These are phyloP conservation scores for Cutaneotrichosporon sp. DNA, from an alignment of 1,284 basidiomycete genomes.

Conservation along the genomic window DNA sequence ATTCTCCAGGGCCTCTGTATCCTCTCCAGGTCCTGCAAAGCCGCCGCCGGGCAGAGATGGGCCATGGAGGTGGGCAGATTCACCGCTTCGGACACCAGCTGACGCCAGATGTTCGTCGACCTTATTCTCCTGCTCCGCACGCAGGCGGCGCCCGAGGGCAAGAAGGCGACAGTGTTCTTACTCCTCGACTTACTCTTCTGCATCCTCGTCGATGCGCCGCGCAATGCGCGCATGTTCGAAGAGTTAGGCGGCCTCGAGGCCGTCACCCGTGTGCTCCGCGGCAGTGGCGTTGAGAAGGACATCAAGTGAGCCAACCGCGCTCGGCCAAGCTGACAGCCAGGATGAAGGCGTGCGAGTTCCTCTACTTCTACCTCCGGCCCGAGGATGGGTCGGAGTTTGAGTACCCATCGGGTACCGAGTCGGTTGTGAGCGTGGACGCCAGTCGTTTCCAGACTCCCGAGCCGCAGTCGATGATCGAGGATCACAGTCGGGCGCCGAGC, in stretches of 20 bases:
- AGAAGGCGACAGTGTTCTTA: slow-evolving; percentile 59
- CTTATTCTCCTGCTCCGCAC: slow-evolving; percentile 43
- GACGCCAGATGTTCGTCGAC: slow-evolving; percentile 43
- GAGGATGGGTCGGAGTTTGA: slow-evolving; percentile 54
- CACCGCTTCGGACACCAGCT: no score
- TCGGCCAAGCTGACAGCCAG: slow-evolving; percentile 54
- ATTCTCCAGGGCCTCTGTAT: slow-evolving; percentile 79
- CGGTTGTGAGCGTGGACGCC: background rate
- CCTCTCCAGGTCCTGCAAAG: slow-evolving; percentile 68
- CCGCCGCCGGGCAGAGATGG: slow-evolving; percentile 66
- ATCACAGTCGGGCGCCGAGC: background rate
- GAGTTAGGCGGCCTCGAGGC: slow-evolving; percentile 70
- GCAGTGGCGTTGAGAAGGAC: slow-evolving; percentile 74
- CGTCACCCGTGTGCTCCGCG: slow-evolving; percentile 78
- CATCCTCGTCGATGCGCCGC: slow-evolving; percentile 75
- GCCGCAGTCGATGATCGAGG: slow-evolving; percentile 7
- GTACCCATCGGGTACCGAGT: slow-evolving; percentile 7
- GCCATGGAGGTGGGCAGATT: slow-evolving; percentile 71
- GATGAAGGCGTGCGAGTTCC: slow-evolving; percentile 89
- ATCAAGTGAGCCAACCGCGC: slow-evolving; percentile 65
- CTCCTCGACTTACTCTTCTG: slow-evolving; percentile 79
- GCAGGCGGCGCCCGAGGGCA: slow-evolving; percentile 30
- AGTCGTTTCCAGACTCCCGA: slow-evolving; percentile 9
- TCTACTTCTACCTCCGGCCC: slow-evolving; percentile 88
- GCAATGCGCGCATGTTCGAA: slow-evolving; percentile 74